Evolutionary conservation across 306 rosid species (phyloP).

Genomic region (Sophora flavescens): DNA sequence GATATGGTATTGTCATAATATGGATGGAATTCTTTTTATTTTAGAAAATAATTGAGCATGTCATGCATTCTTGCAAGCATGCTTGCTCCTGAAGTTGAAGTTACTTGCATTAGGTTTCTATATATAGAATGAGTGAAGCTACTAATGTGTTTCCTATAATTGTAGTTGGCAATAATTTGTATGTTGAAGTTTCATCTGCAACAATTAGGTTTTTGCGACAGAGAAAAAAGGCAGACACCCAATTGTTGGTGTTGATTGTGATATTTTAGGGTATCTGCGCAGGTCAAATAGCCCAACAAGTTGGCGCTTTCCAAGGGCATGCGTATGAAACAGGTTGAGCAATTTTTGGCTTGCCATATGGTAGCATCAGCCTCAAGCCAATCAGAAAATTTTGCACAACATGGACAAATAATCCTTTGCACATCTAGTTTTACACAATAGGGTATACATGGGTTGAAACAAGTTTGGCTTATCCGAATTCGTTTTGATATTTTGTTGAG

Average conservation of each 20-base stretch:
- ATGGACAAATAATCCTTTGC: background rate
- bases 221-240: too few relatives aligned
- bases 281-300: background rate
- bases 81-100: background rate
- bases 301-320: background rate
- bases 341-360: background rate
- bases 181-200: background rate
- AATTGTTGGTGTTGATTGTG: background rate
- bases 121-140: background rate
- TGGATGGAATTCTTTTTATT: constrained; percentile 10
- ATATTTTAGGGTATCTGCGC: background rate
- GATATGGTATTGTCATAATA: constrained; percentile 21
- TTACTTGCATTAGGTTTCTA: constrained; percentile 2
- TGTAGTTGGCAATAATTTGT: background rate
- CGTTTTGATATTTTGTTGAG: too few relatives aligned
- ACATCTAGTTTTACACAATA: too few relatives aligned
- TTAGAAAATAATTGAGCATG: constrained; percentile 1
- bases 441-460: too few relatives aligned
- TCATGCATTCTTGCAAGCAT: background rate
- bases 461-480: too few relatives aligned
- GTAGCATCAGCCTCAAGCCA: background rate
- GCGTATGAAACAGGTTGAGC: background rate
- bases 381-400: background rate
- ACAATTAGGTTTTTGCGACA: too few relatives aligned
- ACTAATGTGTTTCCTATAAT: background rate